phyloP scores from a whole-genome alignment of 1,139 yeast species.

The Hyphopichia khmerensis region DNA sequence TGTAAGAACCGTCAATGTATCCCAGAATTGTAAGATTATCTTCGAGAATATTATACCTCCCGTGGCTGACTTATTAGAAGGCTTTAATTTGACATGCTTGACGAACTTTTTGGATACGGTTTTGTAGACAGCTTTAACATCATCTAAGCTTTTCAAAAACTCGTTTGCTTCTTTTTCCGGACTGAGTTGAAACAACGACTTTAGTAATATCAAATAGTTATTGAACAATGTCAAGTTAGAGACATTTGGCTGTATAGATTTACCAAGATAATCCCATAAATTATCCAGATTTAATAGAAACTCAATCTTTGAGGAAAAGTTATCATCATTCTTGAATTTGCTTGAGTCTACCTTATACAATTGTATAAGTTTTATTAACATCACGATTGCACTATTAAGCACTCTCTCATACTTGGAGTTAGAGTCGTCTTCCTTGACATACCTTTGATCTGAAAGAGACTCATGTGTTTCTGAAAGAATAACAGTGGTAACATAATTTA shows the following conservation, averaged over 20 bases:
- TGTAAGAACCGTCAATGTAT: slow-evolving; percentile 44
- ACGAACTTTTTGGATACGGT: slow-evolving; percentile 48
- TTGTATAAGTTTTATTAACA: slow-evolving; percentile 43
- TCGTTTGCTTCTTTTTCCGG: slow-evolving; percentile 8
- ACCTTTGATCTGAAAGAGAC: slow-evolving; percentile 75
- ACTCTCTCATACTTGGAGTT: slow-evolving; percentile 65
- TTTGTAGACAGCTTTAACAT: slow-evolving; percentile 38
- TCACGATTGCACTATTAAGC: slow-evolving; percentile 48
- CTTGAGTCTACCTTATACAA: slow-evolving; percentile 16
- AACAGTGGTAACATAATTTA: slow-evolving; percentile 54
- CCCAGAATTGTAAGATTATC: slow-evolving; percentile 49
- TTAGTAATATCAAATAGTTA: slow-evolving; percentile 36
- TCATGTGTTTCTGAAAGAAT: slow-evolving; percentile 56
- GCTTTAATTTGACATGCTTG: slow-evolving; percentile 48
- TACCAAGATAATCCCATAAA: slow-evolving; percentile 43
- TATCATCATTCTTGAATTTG: slow-evolving; percentile 8
- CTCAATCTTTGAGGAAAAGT: slow-evolving; percentile 16
- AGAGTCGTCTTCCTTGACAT: slow-evolving; percentile 66
- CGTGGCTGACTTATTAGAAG: slow-evolving; percentile 18
- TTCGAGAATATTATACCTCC: slow-evolving; percentile 42
- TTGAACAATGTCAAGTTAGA: slow-evolving; percentile 50
- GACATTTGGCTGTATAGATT: slow-evolving; percentile 21
- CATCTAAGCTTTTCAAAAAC: slow-evolving; percentile 14
- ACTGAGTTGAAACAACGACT: slow-evolving; percentile 12
- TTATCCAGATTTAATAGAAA: slow-evolving; percentile 37